Evolutionary conservation across 2,329 filamentous ascomycete species (phyloP), one percentile per base, ranked within the genome.

Genomic region (Botrytis aclada): DNA sequence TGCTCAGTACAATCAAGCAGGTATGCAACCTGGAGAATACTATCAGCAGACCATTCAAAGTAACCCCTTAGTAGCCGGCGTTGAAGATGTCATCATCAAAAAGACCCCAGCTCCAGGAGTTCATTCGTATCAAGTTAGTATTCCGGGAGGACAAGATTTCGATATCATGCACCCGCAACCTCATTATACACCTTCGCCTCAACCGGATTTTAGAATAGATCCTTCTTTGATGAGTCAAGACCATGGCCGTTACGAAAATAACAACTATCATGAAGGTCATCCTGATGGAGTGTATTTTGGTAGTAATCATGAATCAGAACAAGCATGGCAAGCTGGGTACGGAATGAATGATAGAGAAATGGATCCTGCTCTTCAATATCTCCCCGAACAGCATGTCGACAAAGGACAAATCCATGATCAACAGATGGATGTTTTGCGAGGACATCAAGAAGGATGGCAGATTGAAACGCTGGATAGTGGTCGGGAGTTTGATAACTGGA

Each of bases 1-100:
- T 32, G 80, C 83, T 73, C 83, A 83, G 45, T 84, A 86, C 76
- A 81, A 81, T 29, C 81, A 83, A 56, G 80, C 80, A 29, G 83
- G 84, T 54, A 74, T 80, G 60, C 77, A 83, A 66, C 83, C 83
- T 72, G 83, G 84, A 45, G 84, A 87, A 63, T 88, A 87, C 78
- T 86, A 86, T 76, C 85, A 88, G 72, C 79, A 80, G 70, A 76
- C 75, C 29, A 76, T 79, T 14, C 76, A 76, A 29, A 73, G 58
- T 25, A 77, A 80, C 67, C 72, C 71, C 32, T 73, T 66, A n/a
- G 73, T 75, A 25, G 37, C 64, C 1, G 74, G 74, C 29, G 74
- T 83, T 18, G 82, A 85, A 74, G 84, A 86, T 70, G 78, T 86
- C 62, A 81, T 83, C 43, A 82, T 86, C 78, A 83, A 81, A 73